phyloP scores from a whole-genome alignment of 176 grass and related monocot species.

The Cymbopogon citratus region DNA sequence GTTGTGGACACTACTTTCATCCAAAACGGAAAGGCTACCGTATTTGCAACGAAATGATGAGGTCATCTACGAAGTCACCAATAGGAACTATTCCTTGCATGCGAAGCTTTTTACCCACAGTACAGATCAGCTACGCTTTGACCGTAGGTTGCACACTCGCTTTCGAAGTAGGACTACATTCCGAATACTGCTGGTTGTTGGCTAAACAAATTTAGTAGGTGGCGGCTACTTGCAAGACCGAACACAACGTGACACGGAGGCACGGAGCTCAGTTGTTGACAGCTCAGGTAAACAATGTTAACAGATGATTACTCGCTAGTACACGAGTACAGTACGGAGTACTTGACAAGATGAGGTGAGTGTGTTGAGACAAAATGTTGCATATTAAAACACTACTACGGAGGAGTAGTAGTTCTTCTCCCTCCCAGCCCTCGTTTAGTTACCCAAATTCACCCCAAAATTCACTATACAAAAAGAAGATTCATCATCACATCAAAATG shows the following conservation, averaged over 20 bases:
- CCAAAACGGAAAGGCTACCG: too few species aligned
- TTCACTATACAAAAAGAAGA: too few species aligned
- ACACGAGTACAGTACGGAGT: too few species aligned
- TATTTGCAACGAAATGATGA: not conserved
- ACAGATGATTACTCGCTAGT: too few species aligned
- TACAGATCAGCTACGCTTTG: not conserved
- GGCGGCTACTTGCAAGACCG: not conserved
- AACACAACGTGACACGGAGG: not conserved
- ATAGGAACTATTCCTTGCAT: not conserved
- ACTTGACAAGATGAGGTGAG: not conserved
- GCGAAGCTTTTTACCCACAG: not conserved
- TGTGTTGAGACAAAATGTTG: too few species aligned
- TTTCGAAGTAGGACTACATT: not conserved
- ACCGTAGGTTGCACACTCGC: not conserved
- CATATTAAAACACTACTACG: too few species aligned
- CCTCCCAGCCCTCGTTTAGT: too few species aligned
- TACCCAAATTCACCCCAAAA: too few species aligned
- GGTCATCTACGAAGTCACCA: not conserved
- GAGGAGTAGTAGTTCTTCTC: too few species aligned
- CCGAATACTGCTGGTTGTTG: not conserved
- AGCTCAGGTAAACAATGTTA: not conserved
- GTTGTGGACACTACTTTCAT: too few species aligned
- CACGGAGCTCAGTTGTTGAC: not conserved
- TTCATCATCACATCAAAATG: too few species aligned
- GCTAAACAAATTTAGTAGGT: not conserved